phyloP scores from a whole-genome alignment of 441 rosid genomes.

The Theobroma grandiflorum region DNA sequence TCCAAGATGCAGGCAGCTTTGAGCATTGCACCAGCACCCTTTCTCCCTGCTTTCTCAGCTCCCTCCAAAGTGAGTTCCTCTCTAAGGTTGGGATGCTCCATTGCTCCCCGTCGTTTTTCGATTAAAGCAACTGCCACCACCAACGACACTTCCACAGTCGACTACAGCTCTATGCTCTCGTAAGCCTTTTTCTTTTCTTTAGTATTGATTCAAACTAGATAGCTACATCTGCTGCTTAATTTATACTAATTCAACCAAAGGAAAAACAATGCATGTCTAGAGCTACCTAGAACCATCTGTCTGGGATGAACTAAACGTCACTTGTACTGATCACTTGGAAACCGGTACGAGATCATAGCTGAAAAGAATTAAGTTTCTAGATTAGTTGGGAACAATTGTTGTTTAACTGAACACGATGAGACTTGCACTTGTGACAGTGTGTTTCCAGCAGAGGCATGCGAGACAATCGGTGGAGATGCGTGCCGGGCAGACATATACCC shows the following conservation, averaged over 20 bases:
- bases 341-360: not conserved
- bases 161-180: slow-evolving; percentile 68
- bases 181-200: slow-evolving; percentile 34
- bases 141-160: slow-evolving; percentile 50
- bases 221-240: not conserved
- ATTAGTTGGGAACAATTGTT: not conserved
- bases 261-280: too few relatives aligned
- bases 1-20: slow-evolving; percentile 60
- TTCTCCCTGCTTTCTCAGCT: slow-evolving; percentile 35
- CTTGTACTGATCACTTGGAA: too few relatives aligned
- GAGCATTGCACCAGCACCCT: slow-evolving; percentile 42
- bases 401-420: not conserved
- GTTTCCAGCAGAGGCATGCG: slow-evolving; percentile 92
- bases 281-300: too few relatives aligned
- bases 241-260: too few relatives aligned
- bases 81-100: slow-evolving; percentile 34
- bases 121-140: slow-evolving; percentile 42
- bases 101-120: slow-evolving; percentile 24
- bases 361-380: not conserved
- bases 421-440: slow-evolving; percentile 44
- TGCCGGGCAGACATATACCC: slow-evolving; percentile 72
- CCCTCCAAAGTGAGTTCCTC: slow-evolving; percentile 38
- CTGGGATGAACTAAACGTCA: too few relatives aligned
- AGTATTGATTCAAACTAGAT: not conserved
- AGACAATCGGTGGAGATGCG: slow-evolving; percentile 76